These are phyloP conservation scores for Populus hybrid DNA, from an alignment of 441 rosid species.

Conservation along the genomic window DNA sequence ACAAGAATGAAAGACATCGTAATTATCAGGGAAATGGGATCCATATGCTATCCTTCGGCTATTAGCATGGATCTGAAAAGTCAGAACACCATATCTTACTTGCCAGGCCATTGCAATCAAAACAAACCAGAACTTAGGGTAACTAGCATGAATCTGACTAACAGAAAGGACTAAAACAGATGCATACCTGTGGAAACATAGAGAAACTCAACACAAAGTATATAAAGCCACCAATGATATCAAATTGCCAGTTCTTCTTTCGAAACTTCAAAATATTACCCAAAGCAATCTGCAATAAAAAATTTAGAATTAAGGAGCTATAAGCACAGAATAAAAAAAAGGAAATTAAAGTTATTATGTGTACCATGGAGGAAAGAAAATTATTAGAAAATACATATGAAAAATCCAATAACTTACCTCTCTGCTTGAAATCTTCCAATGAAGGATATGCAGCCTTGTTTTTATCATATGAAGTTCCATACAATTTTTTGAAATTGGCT, in stretches of 20 bases:
- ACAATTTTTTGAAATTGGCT: constrained; percentile 57
- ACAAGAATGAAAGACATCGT: constrained; percentile 10
- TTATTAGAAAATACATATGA: background rate
- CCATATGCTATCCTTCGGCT: background rate
- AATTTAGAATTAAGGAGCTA: constrained; percentile 12
- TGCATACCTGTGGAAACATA: constrained; percentile 85
- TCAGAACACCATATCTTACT: background rate
- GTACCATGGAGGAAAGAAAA: constrained; percentile 10
- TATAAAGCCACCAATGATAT: constrained; percentile 95
- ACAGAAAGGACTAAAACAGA: constrained; percentile 17
- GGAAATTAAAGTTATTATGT: constrained; percentile 4
- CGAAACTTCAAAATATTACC: constrained; percentile 99
- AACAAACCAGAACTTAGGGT: constrained; percentile 6
- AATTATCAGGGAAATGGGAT: background rate
- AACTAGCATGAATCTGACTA: constrained; percentile 5
- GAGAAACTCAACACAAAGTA: constrained; percentile 91
- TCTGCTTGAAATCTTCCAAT: constrained; percentile 95
- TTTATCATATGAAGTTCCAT: constrained; percentile 71
- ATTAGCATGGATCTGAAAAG: background rate
- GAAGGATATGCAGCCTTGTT: constrained; percentile 93
- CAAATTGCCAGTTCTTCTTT: constrained; percentile 99
- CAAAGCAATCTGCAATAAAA: constrained; percentile 76
- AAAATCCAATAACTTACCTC: constrained; percentile 47
- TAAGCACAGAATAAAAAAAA: constrained; percentile 8
- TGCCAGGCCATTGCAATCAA: background rate